Evolutionary conservation across 257 asterid genomes (phyloP).

Genomic region (Fraxinus excelsior): DNA sequence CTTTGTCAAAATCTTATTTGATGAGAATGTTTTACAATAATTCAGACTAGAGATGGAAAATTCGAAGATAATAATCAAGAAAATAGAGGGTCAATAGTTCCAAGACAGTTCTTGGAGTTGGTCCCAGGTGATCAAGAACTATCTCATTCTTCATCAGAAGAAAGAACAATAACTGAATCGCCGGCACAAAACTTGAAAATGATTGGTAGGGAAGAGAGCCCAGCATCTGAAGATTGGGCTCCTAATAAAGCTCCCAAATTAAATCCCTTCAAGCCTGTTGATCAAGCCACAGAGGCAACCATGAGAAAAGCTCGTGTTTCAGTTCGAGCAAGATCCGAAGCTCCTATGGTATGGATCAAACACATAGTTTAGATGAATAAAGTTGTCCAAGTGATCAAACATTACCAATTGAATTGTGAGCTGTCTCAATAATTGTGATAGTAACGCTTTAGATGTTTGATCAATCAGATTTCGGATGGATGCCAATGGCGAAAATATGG

Average conservation of each 20-base stretch:
- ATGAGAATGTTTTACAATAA: neutral
- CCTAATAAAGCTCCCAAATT: constrained; percentile 56
- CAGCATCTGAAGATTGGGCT: constrained; percentile 76
- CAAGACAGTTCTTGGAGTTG: constrained; percentile 68
- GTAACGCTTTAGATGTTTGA: neutral
- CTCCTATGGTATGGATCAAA: constrained; percentile 64
- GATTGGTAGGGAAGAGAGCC: constrained; percentile 67
- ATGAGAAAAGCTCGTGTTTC: constrained; percentile 97
- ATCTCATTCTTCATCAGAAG: constrained; percentile 72
- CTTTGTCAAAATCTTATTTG: neutral
- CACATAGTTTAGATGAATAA: too few species aligned
- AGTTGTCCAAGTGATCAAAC: too few species aligned
- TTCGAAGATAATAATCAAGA: constrained; percentile 35
- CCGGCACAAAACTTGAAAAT: constrained; percentile 42
- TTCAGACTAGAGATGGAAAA: constrained; percentile 34
- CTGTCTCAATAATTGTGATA: too few species aligned
- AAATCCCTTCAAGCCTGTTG: constrained; percentile 40
- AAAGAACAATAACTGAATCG: constrained; percentile 78
- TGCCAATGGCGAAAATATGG: constrained; percentile 99
- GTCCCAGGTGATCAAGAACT: constrained; percentile 39
- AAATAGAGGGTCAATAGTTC: constrained; percentile 33
- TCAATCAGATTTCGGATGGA: constrained; percentile 75
- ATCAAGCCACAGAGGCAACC: constrained; percentile 68
- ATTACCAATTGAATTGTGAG: too few species aligned
- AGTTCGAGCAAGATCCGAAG: constrained; percentile 97